A percentile compares a stretch with the other conserved stretches of the same genome.
Evolutionary conservation across 768 basidiomycete genomes (phyloP).

Genomic region (Mrakia hoshinonis): DNA sequence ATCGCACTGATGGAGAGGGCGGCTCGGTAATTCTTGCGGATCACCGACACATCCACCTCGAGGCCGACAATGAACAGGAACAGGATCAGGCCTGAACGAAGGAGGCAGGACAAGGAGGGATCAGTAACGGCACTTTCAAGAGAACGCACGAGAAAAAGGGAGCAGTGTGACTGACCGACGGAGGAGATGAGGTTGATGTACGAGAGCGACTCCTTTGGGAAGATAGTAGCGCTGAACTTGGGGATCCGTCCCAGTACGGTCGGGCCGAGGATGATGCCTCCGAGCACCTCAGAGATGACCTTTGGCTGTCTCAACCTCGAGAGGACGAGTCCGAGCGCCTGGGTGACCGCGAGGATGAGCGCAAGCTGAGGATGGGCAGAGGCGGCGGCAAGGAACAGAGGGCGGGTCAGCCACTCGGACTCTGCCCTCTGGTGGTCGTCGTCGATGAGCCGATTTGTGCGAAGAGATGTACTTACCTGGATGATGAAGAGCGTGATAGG

Average conservation of each 20-base stretch:
- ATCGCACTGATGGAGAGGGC: conserved; percentile 55
- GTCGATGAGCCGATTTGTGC: not conserved
- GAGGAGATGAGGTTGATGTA: conserved; percentile 64
- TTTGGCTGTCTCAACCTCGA: conserved; percentile 70
- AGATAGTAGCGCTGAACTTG: conserved; percentile 53
- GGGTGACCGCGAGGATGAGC: conserved; percentile 71
- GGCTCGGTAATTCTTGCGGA: conserved; percentile 56
- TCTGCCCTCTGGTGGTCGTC: not conserved
- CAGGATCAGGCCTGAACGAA: conserved; percentile 51
- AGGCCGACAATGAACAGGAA: conserved; percentile 78
- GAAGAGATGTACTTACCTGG: conserved; percentile 23
- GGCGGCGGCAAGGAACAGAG: not conserved
- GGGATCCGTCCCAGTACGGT: conserved; percentile 59
- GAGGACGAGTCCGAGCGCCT: conserved; percentile 59
- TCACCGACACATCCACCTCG: conserved; percentile 66
- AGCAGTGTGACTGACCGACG: conserved; percentile 44
- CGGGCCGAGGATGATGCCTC: conserved; percentile 71
- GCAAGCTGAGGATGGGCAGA: conserved; percentile 42
- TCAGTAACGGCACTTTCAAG: not conserved
- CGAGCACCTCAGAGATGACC: conserved; percentile 90
- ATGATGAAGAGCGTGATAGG: conserved; percentile 41
- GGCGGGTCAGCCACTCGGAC: not conserved
- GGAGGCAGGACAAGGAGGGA: not conserved
- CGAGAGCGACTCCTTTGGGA: conserved; percentile 45
- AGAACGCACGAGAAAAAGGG: not conserved